Base-by-base conservation (phyloP, 2,329 filamentous ascomycete genomes). In the Alternaria gaisen region DNA sequence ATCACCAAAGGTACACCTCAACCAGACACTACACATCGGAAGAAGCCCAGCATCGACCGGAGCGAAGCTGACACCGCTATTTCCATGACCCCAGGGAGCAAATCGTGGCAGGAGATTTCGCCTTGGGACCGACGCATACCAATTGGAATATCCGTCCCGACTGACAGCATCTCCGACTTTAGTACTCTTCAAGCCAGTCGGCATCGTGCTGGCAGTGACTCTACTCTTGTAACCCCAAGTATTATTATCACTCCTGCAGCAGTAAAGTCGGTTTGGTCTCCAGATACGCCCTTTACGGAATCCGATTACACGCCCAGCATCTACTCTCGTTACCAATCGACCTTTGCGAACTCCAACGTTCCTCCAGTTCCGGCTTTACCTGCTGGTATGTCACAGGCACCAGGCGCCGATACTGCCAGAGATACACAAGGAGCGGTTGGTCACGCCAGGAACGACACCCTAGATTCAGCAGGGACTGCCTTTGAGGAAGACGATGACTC, bases 71-170 rank as follows among this genome's bases (percentile, higher is more conserved):
- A 68, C 42, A 77, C 72, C 7, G 71, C 75, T 9, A 72, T 72
- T 14, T 72, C 73, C 8, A 41, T 77, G 51, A 66, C 71, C 48
- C 66, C 75, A 47, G 69, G 68, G 41, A 70, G 64, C 51, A 76
- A 70, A 61, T 72, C 64, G 28, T 80, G 65, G 73, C 71, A 75
- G 34, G 87, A 88, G 62, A 81, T 91, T 4, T 91, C 90, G 14
- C 90, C 90, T 0, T 86, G 85, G 59, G 88, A 90, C 68, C 83
- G 87, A n/a, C 88, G 88, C 1, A 93, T 93, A 60, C 84, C 90
- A 42, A 93, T 92, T 65, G 90, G 90, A 12, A 87, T 93, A 52
- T 85, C 86, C 14, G 80, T 92, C 46, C 86, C 90, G 3, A 85
- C 87, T 14, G 84, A 85, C 46, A 67, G 79, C 75, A 41, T 85